A percentile compares a stretch with the other conserved stretches of the same genome.
phyloP scores from a whole-genome alignment of 768 basidiomycete species.

The Mycena maculata region DNA sequence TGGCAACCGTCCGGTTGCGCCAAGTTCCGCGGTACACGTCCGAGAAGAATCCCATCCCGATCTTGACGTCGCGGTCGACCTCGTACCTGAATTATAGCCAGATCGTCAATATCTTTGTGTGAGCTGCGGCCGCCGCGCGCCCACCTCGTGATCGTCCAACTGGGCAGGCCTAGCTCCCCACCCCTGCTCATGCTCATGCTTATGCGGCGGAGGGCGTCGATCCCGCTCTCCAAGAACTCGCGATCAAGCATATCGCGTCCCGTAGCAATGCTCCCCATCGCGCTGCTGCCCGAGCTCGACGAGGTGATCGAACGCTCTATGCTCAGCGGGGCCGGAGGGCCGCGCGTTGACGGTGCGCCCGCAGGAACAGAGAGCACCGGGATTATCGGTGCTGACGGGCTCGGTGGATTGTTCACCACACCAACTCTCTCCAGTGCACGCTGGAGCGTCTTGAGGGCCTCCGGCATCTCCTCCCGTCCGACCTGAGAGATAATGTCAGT shows the following conservation, averaged over 20 bases:
- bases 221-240: slow-evolving; percentile 78
- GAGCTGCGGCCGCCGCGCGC: slow-evolving; percentile 3
- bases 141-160: slow-evolving; percentile 82
- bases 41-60: slow-evolving; percentile 82
- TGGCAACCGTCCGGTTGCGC: slow-evolving; percentile 72
- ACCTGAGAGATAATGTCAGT: slow-evolving; percentile 41
- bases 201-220: slow-evolving; percentile 76
- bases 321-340: slow-evolving; percentile 12
- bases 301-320: slow-evolving; percentile 35
- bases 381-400: slow-evolving; percentile 16
- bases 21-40: slow-evolving; percentile 84
- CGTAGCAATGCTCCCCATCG: slow-evolving; percentile 23
- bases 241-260: slow-evolving; percentile 66
- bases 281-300: slow-evolving; percentile 32
- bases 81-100: slow-evolving; percentile 71
- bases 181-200: slow-evolving; percentile 64
- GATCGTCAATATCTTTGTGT: background rate
- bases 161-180: slow-evolving; percentile 60
- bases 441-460: slow-evolving; percentile 68
- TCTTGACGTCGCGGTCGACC: slow-evolving; percentile 74
- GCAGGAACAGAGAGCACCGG: background rate
- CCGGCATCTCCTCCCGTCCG: slow-evolving; percentile 60
- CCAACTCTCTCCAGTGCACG: slow-evolving; percentile 52
- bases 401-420: slow-evolving; percentile 27
- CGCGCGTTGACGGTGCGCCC: slow-evolving; percentile 8